Evolutionary conservation across 2,329 filamentous ascomycete genomes (phyloP), one percentile per base, ranked within the genome.

Genomic region (Colletotrichum sp.): DNA sequence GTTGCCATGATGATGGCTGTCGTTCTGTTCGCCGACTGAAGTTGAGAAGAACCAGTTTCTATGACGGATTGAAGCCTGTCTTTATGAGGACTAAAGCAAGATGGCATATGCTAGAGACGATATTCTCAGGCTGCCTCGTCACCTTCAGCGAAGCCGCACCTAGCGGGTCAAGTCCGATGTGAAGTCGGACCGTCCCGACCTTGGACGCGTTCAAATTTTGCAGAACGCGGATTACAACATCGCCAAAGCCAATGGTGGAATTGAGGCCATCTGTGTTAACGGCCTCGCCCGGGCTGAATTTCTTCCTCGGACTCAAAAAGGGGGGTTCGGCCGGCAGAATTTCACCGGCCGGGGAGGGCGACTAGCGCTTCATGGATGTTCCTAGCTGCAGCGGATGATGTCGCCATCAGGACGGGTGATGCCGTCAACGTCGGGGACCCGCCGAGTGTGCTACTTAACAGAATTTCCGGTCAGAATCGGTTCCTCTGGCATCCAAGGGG

Each of bases 341-440:
- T 47, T n/a, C 18, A 4, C 38, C 38, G n/a, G 38, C 38, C 38
- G 33, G 36, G 24, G n/a, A 43, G 34, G 21, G 38, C 62, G 38
- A 43, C 24, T 13, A 29, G 38, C 31, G 43, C 16, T 47, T 47
- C 67, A 69, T 54, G 67, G 67, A 38, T 34, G 16, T 64, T 55
- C 67, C 58, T 43, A 64, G 67, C 67, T 63, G 31, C 12, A 11
- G 66, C 36, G 27, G 12, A 33, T 16, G 29, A 69, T 69, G 67
- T 69, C 67, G 67, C 67, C 67, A 69, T 69, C 33, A 13, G 21
- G 21, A 54, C 43, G 31, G 38, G 8, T 33, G 38, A 69, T 64
- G 67, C 57, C 58, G 67, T 54, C 29, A 64, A 18, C 38, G 67
- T 69, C 67, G 67, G 66, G 27, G 18, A 5, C 7, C 34, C 34